Evolutionary conservation across 2,329 filamentous ascomycete species (phyloP), one percentile per base, ranked within the genome.

Genomic region (Shiraia bambusicola): DNA sequence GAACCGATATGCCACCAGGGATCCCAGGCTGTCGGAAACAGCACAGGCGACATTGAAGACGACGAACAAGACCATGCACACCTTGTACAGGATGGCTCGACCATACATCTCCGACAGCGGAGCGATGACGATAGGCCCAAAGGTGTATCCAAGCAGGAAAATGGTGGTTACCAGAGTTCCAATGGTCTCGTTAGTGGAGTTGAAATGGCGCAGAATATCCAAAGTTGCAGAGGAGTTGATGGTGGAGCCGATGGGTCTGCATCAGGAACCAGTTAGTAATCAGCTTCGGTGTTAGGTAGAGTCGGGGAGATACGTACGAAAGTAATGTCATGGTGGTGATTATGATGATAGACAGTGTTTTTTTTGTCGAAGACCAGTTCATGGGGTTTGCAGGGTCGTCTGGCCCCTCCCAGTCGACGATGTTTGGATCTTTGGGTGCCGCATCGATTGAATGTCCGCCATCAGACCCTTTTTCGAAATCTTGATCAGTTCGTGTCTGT

Each of bases 221-320:
- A n/a, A n/a, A n/a, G n/a, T n/a, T n/a, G n/a, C n/a, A n/a, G n/a
- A n/a, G n/a, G n/a, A n/a, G n/a, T n/a, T n/a, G n/a, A n/a, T n/a
- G n/a, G n/a, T n/a, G n/a, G n/a, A n/a, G n/a, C n/a, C n/a, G n/a
- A n/a, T n/a, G n/a, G n/a, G n/a, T n/a, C n/a, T n/a, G n/a, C n/a
- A n/a, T n/a, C n/a, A n/a, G n/a, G n/a, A n/a, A n/a, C n/a, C n/a
- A n/a, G n/a, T n/a, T n/a, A n/a, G n/a, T n/a, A n/a, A n/a, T n/a
- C n/a, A n/a, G n/a, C n/a, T n/a, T n/a, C n/a, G 2, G 70, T 63
- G 41, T 79, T 68, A 0, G 80, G 78, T 0, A 87, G 80, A 10
- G 79, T 83, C 0, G 85, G 84, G n/a, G n/a, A n/a, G n/a, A n/a
- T 0, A 84, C 84, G 47, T 70, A 70, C 45, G 69, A 67, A 12